phyloP scores from a whole-genome alignment of 2,329 filamentous ascomycete species.

The Calonectria pauciramosa region DNA sequence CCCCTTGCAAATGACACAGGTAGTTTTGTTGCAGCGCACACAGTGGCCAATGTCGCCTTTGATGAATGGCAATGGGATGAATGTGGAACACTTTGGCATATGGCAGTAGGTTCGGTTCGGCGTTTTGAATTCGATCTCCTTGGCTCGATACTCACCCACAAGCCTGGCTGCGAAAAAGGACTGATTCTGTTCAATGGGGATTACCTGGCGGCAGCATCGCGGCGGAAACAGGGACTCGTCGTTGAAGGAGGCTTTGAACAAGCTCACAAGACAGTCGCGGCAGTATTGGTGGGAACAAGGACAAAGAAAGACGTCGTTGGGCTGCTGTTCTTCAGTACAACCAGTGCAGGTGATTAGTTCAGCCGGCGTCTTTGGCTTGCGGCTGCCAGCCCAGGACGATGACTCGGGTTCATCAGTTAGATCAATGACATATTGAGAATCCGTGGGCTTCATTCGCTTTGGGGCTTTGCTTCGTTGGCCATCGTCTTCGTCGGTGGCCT shows the following conservation, averaged over 20 bases:
- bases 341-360: not conserved
- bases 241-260: conserved; percentile 59
- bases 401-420: not conserved
- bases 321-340: not conserved
- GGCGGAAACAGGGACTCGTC: conserved; percentile 70
- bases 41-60: conserved; percentile 56
- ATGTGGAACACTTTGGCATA: conserved; percentile 56
- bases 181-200: conserved; percentile 53
- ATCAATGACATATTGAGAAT: not conserved
- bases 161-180: conserved; percentile 54
- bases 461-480: not conserved
- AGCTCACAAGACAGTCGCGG: conserved; percentile 56
- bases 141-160: conserved; percentile 55
- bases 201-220: conserved; percentile 61
- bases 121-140: conserved; percentile 63
- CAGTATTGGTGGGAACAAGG: conserved; percentile 64
- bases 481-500: not conserved
- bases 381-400: conserved; percentile 3
- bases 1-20: conserved; percentile 66
- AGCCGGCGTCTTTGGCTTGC: not conserved
- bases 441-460: not conserved
- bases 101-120: conserved; percentile 67
- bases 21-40: conserved; percentile 55
- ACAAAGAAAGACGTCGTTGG: not conserved
- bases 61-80: conserved; percentile 56